Percentiles rank a stretch among this genome's conserved stretches.
Evolutionary conservation across 1,139 yeast genomes (phyloP).

Genomic region (Saccharomyces uvarum): DNA sequence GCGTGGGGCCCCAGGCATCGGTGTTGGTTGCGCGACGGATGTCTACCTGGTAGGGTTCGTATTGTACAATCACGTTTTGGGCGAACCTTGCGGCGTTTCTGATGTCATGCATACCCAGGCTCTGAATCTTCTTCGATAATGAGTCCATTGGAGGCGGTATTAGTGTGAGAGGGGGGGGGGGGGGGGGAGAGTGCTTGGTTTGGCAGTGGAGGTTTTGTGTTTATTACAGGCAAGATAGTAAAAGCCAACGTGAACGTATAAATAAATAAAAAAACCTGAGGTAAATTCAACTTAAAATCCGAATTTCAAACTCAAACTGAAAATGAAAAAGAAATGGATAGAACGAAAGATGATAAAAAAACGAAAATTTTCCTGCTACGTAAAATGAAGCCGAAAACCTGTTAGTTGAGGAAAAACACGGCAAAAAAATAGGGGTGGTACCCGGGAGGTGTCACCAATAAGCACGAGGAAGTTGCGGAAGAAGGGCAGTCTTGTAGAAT

Average conservation of each 20-base stretch:
- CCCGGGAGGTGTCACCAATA: not conserved
- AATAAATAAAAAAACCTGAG: not conserved
- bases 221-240: too few species aligned
- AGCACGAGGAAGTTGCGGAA: not conserved
- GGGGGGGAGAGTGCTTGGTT: not conserved
- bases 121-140: conserved; percentile 30
- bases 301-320: not conserved
- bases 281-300: not conserved
- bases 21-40: conserved; percentile 40
- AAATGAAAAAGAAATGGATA: not conserved
- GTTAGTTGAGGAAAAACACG: not conserved
- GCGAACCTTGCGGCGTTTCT: conserved; percentile 35
- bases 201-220: not conserved
- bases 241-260: not conserved
- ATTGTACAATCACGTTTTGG: conserved; percentile 34
- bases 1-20: conserved; percentile 43
- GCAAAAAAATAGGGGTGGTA: not conserved
- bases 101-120: conserved; percentile 33
- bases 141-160: conserved; percentile 22
- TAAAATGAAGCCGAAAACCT: not conserved
- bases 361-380: not conserved
- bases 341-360: not conserved
- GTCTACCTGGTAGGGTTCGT: conserved; percentile 34
- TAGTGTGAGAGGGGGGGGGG: too few species aligned
- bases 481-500: too few species aligned